Conservation (phyloP, 768 basidiomycete genomes). For the Xerocomus spinulosus region DNA sequence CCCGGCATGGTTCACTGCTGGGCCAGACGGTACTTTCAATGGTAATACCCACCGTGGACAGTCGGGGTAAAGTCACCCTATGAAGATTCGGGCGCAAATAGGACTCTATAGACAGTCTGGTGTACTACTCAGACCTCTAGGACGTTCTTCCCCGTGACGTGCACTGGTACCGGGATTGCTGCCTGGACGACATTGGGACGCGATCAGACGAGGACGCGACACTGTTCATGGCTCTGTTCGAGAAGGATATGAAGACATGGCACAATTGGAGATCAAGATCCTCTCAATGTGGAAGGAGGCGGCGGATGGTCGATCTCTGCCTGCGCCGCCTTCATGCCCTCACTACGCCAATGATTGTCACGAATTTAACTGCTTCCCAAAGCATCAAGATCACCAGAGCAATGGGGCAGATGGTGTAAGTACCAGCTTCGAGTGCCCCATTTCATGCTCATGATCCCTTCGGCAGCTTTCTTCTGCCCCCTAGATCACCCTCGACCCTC, state of each 20-base stretch:
- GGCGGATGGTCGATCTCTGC: background rate
- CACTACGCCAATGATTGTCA: background rate
- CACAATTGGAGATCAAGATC: constrained; percentile 4
- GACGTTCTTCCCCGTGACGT: background rate
- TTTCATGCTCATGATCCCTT: background rate
- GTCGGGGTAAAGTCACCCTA: too few species aligned
- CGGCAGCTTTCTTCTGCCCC: too few species aligned
- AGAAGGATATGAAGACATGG: background rate
- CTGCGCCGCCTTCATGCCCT: background rate
- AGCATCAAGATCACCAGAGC: background rate
- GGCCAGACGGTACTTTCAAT: background rate
- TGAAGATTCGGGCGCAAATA: background rate
- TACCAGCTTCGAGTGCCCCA: background rate
- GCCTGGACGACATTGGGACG: background rate
- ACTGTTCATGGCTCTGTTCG: constrained; percentile 1
- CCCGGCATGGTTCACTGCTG: background rate
- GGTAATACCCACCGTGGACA: background rate
- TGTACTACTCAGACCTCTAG: background rate
- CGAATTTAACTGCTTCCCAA: too few species aligned
- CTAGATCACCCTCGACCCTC: too few species aligned
- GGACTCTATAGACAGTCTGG: background rate
- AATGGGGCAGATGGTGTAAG: background rate
- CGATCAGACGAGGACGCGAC: background rate
- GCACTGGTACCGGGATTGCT: too few species aligned
- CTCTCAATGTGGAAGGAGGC: constrained; percentile 2